Percentiles rank a stretch among this genome's conserved stretches.
phyloP scores from a whole-genome alignment of 345 rosid genomes.

The Alliaria petiolata region DNA sequence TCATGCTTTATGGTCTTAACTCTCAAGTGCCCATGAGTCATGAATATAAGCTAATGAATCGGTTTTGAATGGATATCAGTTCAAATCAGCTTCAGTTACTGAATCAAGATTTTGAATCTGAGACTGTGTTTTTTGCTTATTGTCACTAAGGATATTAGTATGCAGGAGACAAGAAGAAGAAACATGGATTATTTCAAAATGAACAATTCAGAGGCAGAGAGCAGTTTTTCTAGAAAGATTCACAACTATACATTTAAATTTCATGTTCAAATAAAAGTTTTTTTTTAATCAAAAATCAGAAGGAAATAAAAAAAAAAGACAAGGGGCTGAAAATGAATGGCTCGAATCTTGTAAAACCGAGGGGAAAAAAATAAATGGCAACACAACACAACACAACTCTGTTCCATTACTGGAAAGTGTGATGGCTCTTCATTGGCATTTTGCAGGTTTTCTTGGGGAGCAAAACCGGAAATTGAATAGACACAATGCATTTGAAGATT shows the following conservation, averaged over 20 bases:
- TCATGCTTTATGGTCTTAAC: not conserved
- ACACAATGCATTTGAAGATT: not conserved
- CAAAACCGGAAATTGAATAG: not conserved
- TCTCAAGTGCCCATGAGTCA: too few species aligned
- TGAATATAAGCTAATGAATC: not conserved
- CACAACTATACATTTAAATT: constrained; percentile 24
- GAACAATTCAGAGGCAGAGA: constrained; percentile 14
- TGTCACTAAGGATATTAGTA: not conserved
- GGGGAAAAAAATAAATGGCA: not conserved
- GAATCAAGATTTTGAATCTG: not conserved
- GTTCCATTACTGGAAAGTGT: constrained; percentile 1
- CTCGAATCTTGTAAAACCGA: constrained; percentile 19
- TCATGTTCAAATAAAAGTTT: constrained; percentile 16
- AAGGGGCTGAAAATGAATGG: constrained; percentile 17
- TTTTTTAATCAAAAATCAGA: constrained; percentile 27
- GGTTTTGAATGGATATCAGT: not conserved
- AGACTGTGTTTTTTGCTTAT: not conserved
- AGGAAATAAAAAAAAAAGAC: not conserved
- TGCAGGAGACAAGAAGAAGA: not conserved
- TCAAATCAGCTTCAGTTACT: too few species aligned
- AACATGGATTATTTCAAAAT: constrained; percentile 17
- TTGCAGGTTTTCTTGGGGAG: constrained; percentile 8
- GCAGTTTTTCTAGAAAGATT: constrained; percentile 18
- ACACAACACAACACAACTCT: constrained; percentile 8
- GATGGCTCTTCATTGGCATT: constrained; percentile 6